Evolutionary conservation across 2,329 filamentous ascomycete species (phyloP).

Genomic region (Cladosporium oxysporum): DNA sequence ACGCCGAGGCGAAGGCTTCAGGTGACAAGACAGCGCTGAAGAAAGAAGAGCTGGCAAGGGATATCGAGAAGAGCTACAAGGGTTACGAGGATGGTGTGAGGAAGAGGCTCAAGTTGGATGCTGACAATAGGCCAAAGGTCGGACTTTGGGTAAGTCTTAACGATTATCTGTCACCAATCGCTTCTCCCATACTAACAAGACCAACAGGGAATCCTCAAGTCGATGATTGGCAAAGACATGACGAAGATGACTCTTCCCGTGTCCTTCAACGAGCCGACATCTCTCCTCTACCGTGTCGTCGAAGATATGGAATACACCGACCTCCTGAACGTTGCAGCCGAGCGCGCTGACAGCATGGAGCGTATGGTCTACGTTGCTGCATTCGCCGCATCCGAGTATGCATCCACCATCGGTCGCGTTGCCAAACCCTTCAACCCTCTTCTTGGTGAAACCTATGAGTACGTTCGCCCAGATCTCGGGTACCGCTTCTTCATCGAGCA

Average conservation of each 20-base stretch:
- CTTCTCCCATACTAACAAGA: constrained; percentile 28
- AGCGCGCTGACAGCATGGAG: constrained; percentile 83
- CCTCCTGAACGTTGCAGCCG: constrained; percentile 83
- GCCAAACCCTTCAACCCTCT: constrained; percentile 98
- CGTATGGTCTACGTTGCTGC: constrained; percentile 92
- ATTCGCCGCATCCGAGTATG: constrained; percentile 95
- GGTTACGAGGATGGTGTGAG: constrained; percentile 91
- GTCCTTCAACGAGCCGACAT: constrained; percentile 98
- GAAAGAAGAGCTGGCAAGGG: constrained; percentile 51
- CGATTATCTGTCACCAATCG: neutral
- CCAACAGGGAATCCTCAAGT: constrained; percentile 85
- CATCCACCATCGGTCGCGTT: constrained; percentile 92
- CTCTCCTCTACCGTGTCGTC: constrained; percentile 86
- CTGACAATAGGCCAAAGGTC: constrained; percentile 89
- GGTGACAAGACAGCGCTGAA: constrained; percentile 46
- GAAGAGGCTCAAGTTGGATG: constrained; percentile 79
- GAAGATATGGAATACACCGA: constrained; percentile 99
- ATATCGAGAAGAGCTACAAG: constrained; percentile 76
- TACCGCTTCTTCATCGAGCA: constrained; percentile 99
- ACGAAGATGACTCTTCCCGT: constrained; percentile 99
- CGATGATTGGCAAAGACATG: constrained; percentile 99
- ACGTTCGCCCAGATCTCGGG: constrained; percentile 91
- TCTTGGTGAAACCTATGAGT: constrained; percentile 94
- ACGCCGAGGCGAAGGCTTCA: constrained; percentile 38
- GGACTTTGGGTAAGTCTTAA: constrained; percentile 79